phyloP scores from a whole-genome alignment of 2,329 filamentous ascomycete species.

The Microascus cirrosus region DNA sequence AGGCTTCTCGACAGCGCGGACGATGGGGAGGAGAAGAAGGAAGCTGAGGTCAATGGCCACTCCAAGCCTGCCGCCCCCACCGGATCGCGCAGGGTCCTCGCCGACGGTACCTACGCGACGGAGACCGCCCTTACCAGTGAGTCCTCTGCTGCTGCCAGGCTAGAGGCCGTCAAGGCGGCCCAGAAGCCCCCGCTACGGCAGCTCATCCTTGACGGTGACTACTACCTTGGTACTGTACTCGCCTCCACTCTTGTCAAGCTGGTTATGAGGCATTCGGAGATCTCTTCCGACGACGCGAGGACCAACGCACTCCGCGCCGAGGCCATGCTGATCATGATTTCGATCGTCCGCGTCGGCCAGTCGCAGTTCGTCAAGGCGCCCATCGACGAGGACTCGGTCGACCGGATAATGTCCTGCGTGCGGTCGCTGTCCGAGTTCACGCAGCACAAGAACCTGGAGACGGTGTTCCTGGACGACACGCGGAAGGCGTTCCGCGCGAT shows the following conservation, averaged over 20 bases:
- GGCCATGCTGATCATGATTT: constrained; percentile 99
- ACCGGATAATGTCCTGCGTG: constrained; percentile 96
- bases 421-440: constrained; percentile 84
- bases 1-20: constrained; percentile 79
- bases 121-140: constrained; percentile 93
- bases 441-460: constrained; percentile 81
- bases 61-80: constrained; percentile 64
- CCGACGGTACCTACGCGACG: constrained; percentile 94
- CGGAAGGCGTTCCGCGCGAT: constrained; percentile 92
- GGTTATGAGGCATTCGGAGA: constrained; percentile 93
- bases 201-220: constrained; percentile 93
- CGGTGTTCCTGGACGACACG: constrained; percentile 88
- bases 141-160: constrained; percentile 75
- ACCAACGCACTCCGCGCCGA: constrained; percentile 93
- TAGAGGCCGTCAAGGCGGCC: constrained; percentile 94
- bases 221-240: constrained; percentile 90
- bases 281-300: constrained; percentile 72
- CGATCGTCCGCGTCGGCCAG: constrained; percentile 92
- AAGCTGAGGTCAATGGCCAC: constrained; percentile 64
- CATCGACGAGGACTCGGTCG: constrained; percentile 96
- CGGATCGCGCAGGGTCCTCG: constrained; percentile 82
- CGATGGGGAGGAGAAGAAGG: constrained; percentile 46
- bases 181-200: constrained; percentile 92
- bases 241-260: constrained; percentile 93
- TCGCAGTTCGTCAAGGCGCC: constrained; percentile 97